Evolutionary conservation across 768 basidiomycete species (phyloP).

Genomic region (Pleurotus cornucopiae): DNA sequence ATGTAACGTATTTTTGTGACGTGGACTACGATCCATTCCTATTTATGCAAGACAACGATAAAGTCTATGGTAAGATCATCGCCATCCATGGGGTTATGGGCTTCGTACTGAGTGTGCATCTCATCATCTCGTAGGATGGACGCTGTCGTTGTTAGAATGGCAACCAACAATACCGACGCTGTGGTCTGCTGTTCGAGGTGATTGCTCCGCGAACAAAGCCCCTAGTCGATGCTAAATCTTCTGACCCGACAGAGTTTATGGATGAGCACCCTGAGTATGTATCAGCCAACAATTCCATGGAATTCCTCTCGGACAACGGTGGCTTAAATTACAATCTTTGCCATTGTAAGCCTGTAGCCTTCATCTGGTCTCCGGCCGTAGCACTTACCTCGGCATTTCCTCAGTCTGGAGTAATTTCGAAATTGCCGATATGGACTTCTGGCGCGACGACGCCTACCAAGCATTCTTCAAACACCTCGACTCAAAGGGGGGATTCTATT

Average conservation of each 20-base stretch:
- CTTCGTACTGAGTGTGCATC: background rate
- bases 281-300: conserved; percentile 55
- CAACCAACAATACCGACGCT: conserved; percentile 74
- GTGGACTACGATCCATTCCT: conserved; percentile 65
- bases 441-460: conserved; percentile 59
- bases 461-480: conserved; percentile 67
- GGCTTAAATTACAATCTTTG: conserved; percentile 76
- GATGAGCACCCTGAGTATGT: conserved; percentile 50
- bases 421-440: conserved; percentile 66
- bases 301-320: conserved; percentile 63
- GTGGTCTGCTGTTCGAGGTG: conserved; percentile 69
- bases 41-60: conserved; percentile 67
- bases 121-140: conserved; percentile 48
- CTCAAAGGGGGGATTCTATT: conserved; percentile 62
- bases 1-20: conserved; percentile 75
- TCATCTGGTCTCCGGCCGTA: conserved; percentile 26
- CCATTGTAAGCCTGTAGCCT: conserved; percentile 51
- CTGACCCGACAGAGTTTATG: conserved; percentile 51
- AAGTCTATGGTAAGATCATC: conserved; percentile 52
- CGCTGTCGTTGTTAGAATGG: conserved; percentile 73
- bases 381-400: background rate
- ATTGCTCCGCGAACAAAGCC: conserved; percentile 6
- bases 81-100: background rate
- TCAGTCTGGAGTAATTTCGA: conserved; percentile 71
- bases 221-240: conserved; percentile 7